phyloP scores from a whole-genome alignment of 257 asterid genomes.

The Galeopsis tetrahit region DNA sequence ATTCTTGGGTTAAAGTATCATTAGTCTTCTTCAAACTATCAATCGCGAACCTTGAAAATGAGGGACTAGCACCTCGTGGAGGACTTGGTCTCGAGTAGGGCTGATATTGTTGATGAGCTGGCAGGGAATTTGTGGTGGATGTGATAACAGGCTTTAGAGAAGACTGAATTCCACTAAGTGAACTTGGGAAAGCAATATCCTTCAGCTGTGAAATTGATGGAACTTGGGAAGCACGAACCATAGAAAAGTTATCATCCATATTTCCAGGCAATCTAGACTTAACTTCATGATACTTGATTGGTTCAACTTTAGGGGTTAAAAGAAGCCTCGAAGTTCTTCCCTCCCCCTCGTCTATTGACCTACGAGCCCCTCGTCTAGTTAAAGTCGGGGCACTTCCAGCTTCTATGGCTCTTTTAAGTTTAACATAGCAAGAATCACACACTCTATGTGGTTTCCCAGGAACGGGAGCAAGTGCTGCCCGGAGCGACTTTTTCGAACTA shows the following conservation, averaged over 20 bases:
- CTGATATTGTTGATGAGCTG: constrained; percentile 44
- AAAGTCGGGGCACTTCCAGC: constrained; percentile 41
- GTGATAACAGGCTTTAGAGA: constrained; percentile 71
- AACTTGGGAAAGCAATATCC: constrained; percentile 89
- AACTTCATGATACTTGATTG: constrained; percentile 76
- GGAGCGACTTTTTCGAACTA: constrained; percentile 80
- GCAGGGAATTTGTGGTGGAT: constrained; percentile 44
- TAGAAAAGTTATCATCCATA: constrained; percentile 46
- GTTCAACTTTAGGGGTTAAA: constrained; percentile 68
- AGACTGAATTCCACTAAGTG: constrained; percentile 74
- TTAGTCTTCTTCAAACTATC: constrained; percentile 83
- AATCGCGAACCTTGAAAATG: constrained; percentile 73
- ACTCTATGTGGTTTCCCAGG: constrained; percentile 95
- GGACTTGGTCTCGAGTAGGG: constrained; percentile 79
- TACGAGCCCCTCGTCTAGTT: constrained; percentile 48
- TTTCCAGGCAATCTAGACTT: constrained; percentile 53
- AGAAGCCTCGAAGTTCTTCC: constrained; percentile 57
- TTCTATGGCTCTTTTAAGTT: constrained; percentile 69
- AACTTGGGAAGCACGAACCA: constrained; percentile 84
- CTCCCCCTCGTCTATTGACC: constrained; percentile 54
- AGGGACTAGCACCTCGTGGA: constrained; percentile 69
- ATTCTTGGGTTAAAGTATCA: constrained; percentile 75
- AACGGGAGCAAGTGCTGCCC: constrained; percentile 90
- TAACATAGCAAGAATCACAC: constrained; percentile 77
- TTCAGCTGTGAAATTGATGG: constrained; percentile 82